Base-by-base conservation (phyloP, 148 eudicot genomes). In the Dianthus caryophyllus region DNA sequence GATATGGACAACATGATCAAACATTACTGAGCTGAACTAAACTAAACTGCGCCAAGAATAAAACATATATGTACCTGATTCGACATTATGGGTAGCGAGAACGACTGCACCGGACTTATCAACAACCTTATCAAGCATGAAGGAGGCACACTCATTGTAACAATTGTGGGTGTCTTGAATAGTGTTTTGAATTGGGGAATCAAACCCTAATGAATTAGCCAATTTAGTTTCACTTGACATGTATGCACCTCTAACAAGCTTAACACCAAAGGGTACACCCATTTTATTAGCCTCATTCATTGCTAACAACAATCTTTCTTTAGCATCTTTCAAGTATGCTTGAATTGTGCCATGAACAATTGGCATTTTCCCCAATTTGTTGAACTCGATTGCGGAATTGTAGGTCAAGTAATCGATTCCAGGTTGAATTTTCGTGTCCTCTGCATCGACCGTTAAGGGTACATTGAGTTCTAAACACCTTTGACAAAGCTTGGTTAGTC, bases 221-320 rank as follows among this genome's bases (percentile, higher is more conserved):
- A 85, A 51, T 14, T 77, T 72, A 26, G 70, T 82, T 47, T 93
- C 96, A 41, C 82, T 81, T 4, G 88, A 77, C 95, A 93, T 82
- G 46, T 93, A 93, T 41, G 98, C 98, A 9, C 98, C 98, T 44
- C 98, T 85, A 48, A 93, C 98, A 33, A 93, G 64, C 76, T 89
- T 93, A 69, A 87, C 80, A 70, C 98, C 98, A 61, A 93, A 48
- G 0, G 90, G 89, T 46, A 87, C 69, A 1, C 92, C 87, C 84
- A 89, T 78, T 57, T 82, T 79, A 44, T 86, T 87, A 0, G 90
- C 95, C 1, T 81, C 84, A 31, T 69, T 71, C 9, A 75, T 76
- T 1, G 87, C 74, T 15, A 46, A 26, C 9, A 73, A 30, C 74
- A 93, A 58, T 24, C 96, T 82, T 62, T 89, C 98, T 51, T 69